Evolutionary conservation across 768 basidiomycete genomes (phyloP), one percentile per base, ranked within the genome.

Genomic region (Boletus rex-veris): DNA sequence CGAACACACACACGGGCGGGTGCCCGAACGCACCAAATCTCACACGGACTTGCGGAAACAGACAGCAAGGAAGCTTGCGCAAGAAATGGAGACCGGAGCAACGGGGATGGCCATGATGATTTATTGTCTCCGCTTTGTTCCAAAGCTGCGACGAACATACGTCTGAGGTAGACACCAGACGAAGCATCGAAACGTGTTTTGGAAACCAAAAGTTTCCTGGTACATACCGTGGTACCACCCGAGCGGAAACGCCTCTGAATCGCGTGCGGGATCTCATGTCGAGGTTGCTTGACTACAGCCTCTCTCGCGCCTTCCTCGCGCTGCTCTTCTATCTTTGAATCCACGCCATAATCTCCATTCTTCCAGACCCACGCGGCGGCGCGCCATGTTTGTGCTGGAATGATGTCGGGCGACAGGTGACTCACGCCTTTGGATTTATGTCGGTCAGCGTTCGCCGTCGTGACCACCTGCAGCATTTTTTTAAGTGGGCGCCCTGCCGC

Each of bases 1-100:
- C 51, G 37, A 47, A 43, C 19, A 39, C 43, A 36, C 40, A 28
- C 60, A 26, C 30, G 36, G 19, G 11, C 38, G 47, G 50, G 48
- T 30, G 39, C 36, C 59, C 50, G 43, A 18, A 39, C 24, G 21
- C 41, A 5, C 24, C 6, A 35, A 40, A 14, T 10, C 36, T 53
- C 33, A 31, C 37, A 37, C 18, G 45, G 33, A 47, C 40, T 21
- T 19, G 8, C 16, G 21, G 10, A 21, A 28, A 10, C n/a, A 39
- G 24, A 18, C 8, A 33, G 48, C 24, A 28, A 48, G n/a, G 24
- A 28, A 37, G 12, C 26, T 18, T 45, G 45, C 14, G 31, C 45
- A 21, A 46, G 45, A 18, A 30, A 53, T 6, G 28, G 26, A 16
- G 50, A 10, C 18, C 19, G 16, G 33, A 36, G n/a, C 18, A 47